phyloP scores from a whole-genome alignment of 495 filamentous ascomycete species.

The Penicillium goetzii region DNA sequence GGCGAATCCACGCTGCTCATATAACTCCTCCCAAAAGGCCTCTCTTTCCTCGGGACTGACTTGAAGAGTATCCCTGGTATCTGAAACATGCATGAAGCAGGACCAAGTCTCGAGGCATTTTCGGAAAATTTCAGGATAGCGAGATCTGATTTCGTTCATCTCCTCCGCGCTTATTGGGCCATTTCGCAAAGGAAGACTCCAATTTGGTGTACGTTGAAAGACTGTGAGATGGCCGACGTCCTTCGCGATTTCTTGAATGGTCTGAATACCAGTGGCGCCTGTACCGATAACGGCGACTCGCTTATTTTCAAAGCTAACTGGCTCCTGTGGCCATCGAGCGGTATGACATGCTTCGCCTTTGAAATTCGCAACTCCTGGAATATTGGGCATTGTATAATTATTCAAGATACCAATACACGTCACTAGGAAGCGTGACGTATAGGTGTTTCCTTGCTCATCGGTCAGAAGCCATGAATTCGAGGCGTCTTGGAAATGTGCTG shows the following conservation, averaged over 20 bases:
- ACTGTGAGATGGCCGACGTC: slow-evolving; percentile 47
- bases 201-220: slow-evolving; percentile 59
- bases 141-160: no score
- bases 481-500: slow-evolving; percentile 30
- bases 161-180: no score
- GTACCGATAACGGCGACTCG: slow-evolving; percentile 59
- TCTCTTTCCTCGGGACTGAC: no score
- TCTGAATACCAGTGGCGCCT: slow-evolving; percentile 63
- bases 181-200: slow-evolving; percentile 48
- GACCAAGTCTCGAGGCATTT: no score
- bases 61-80: no score
- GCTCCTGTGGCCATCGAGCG: slow-evolving; percentile 44
- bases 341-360: slow-evolving; percentile 51
- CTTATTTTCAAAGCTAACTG: slow-evolving; percentile 50
- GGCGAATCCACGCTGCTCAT: no score
- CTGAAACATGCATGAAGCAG: no score
- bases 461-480: slow-evolving; percentile 24
- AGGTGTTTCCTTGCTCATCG: slow-evolving; percentile 21
- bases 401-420: slow-evolving; percentile 31
- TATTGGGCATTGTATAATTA: slow-evolving; percentile 37
- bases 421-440: slow-evolving; percentile 29
- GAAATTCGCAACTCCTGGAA: slow-evolving; percentile 58
- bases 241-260: slow-evolving; percentile 50
- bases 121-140: no score
- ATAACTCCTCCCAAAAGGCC: no score